A percentile compares a stretch with the other conserved stretches of the same genome.
These are phyloP conservation scores for Nelumbo lutea DNA, from an alignment of 164 flowering plant genomes.

Conservation along the genomic window DNA sequence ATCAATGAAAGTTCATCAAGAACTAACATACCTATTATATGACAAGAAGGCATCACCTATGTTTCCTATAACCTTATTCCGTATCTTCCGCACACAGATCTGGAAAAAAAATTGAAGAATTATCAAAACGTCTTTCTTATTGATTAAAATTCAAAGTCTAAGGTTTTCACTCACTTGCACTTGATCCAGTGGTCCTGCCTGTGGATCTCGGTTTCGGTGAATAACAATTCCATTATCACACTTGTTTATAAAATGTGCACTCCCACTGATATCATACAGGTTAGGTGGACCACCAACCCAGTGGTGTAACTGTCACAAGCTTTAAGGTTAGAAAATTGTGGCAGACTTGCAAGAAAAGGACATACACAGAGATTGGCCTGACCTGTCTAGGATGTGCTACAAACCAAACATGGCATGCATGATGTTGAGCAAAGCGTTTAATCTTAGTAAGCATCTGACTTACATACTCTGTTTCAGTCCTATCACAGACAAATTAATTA, in stretches of 20 bases:
- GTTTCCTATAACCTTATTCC: slow-evolving; percentile 80
- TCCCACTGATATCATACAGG: slow-evolving; percentile 97
- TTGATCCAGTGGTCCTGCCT: slow-evolving; percentile 67
- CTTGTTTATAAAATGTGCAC: slow-evolving; percentile 98
- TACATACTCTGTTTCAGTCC: slow-evolving; percentile 98
- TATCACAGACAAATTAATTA: slow-evolving; percentile 22
- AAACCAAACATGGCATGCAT: slow-evolving; percentile 98
- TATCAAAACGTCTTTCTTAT: not conserved
- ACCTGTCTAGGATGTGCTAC: slow-evolving; percentile 99
- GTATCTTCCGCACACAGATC: slow-evolving; percentile 89
- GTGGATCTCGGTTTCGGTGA: slow-evolving; percentile 87
- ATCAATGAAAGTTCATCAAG: not conserved
- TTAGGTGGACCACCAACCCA: slow-evolving; percentile 92
- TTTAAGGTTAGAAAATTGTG: slow-evolving; percentile 4
- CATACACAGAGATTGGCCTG: slow-evolving; percentile 2
- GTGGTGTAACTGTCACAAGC: slow-evolving; percentile 55
- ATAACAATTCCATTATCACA: slow-evolving; percentile 98
- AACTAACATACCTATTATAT: slow-evolving; percentile 58
- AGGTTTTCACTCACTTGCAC: slow-evolving; percentile 54
- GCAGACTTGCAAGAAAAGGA: not conserved
- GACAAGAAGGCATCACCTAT: slow-evolving; percentile 76
- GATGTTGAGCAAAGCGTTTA: slow-evolving; percentile 94
- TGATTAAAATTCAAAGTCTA: not conserved
- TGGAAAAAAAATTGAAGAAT: slow-evolving; percentile 19
- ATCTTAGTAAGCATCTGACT: slow-evolving; percentile 92